Base-by-base conservation (phyloP, 192 early-diverging fungal genomes). In the Coemansia sp. region DNA sequence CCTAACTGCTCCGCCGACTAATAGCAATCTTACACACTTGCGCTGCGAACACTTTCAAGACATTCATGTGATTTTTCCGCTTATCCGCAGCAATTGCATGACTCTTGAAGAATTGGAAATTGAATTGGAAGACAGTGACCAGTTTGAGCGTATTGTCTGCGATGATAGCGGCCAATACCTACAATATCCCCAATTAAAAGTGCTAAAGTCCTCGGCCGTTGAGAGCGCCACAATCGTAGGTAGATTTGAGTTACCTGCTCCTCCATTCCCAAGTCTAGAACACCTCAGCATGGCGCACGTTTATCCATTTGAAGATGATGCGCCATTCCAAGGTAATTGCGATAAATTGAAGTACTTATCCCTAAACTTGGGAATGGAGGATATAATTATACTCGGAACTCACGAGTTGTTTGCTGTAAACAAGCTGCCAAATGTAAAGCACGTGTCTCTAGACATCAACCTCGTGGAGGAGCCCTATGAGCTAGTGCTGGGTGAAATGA, bases 251-350 rank as follows among this genome's bases (percentile, higher is more conserved):
- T 13, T 60, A 19, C 37, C 59, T 16, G 8, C n/a, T 3, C 59
- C 59, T 24, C 36, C 36, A 13, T 60, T 60, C 35, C 59, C 59
- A 24, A 60, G 35, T 8, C 36, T 60, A n/a, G 59, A 60, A 40
- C 59, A 40, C 9, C 10, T 60, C 2, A 60, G 59, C 19, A 4
- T 60, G 9, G 59, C 59, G 3, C 59, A 60, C 16, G 36, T 60
- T 10, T 60, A 60, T 10, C 59, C 59, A 8, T 60, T 60, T 40
- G 59, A 60, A 21, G 59, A 60, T 27, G 59, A 40, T 24, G 35
- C 36, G 10, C 36, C 36, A 60, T 60, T 60, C 19, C 35, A 60
- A 27, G 59, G 36, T 24, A 60, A 60, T 39, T 39, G 59, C 36
- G 35, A 39, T 21, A 40, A 21, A 5, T 39, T 60, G 36, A 60